These are phyloP conservation scores for Punctularia strigosozonata DNA, from an alignment of 768 basidiomycete genomes.

Conservation along the genomic window DNA sequence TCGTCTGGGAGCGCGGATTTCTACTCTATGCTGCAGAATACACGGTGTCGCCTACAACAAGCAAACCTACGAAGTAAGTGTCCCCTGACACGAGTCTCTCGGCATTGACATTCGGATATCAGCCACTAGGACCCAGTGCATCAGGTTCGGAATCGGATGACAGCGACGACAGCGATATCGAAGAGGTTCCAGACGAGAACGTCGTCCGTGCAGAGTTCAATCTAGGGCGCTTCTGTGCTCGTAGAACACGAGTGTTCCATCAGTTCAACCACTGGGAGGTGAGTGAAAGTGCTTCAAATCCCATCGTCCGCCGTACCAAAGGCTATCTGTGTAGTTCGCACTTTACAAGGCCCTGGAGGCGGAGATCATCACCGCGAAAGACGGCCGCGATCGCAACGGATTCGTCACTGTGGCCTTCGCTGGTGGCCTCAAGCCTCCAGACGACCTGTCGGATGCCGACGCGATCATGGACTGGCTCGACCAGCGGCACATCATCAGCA, in stretches of 20 bases:
- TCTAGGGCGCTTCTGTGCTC: slow-evolving; percentile 74
- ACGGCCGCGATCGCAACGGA: slow-evolving; percentile 20
- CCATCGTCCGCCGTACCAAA: neutral
- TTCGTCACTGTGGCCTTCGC: slow-evolving; percentile 47
- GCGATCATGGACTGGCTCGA: slow-evolving; percentile 78
- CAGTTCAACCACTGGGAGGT: slow-evolving; percentile 81
- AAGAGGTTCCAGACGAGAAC: slow-evolving; percentile 6
- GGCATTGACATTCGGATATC: slow-evolving; percentile 4
- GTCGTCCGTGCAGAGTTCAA: slow-evolving; percentile 29
- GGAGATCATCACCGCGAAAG: slow-evolving; percentile 47
- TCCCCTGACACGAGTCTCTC: neutral
- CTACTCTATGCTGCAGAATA: slow-evolving; percentile 49
- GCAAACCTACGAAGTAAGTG: slow-evolving; percentile 51
- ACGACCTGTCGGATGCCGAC: slow-evolving; percentile 63
- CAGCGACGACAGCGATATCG: slow-evolving; percentile 11
- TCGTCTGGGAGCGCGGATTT: slow-evolving; percentile 57
- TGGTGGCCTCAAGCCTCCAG: slow-evolving; percentile 43
- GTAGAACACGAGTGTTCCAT: slow-evolving; percentile 56
- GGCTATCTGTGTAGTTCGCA: slow-evolving; percentile 32
- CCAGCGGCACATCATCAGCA: slow-evolving; percentile 49
- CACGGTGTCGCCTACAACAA: slow-evolving; percentile 60
- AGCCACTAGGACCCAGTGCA: slow-evolving; percentile 1
- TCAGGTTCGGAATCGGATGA: slow-evolving; percentile 11
- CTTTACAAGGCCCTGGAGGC: slow-evolving; percentile 46
- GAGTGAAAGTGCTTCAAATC: slow-evolving; percentile 15